Evolutionary conservation across 176 grass and related monocot genomes (phyloP).

Genomic region (Stipa capillata): DNA sequence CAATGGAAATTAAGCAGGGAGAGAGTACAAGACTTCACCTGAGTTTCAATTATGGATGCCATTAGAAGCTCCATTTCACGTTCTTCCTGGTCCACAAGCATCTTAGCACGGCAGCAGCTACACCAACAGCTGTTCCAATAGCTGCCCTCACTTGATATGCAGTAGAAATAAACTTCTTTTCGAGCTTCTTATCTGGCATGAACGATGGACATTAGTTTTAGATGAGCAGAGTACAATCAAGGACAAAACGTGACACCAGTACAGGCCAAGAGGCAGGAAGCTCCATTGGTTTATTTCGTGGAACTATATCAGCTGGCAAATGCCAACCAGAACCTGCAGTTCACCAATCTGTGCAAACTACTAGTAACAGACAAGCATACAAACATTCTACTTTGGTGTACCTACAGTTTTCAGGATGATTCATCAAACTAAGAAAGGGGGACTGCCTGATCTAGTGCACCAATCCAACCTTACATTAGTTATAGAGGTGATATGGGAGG

Average conservation of each 20-base stretch:
- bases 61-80: slow-evolving; percentile 94
- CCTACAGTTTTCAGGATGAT: neutral
- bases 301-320: neutral
- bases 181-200: slow-evolving; percentile 23
- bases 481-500: neutral
- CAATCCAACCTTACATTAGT: neutral
- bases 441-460: neutral
- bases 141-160: slow-evolving; percentile 74
- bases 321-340: neutral
- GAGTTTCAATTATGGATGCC: slow-evolving; percentile 91
- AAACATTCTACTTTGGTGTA: neutral
- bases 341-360: neutral
- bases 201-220: slow-evolving; percentile 8
- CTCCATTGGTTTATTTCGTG: neutral
- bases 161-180: slow-evolving; percentile 41
- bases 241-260: neutral
- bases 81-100: slow-evolving; percentile 86
- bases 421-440: neutral
- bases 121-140: slow-evolving; percentile 71
- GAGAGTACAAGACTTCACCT: slow-evolving; percentile 33
- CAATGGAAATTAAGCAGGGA: too few species aligned
- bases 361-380: neutral
- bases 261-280: neutral
- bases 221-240: neutral
- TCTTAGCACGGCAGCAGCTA: slow-evolving; percentile 86